A percentile compares a stretch with the other conserved stretches of the same genome.
Evolutionary conservation across 345 rosid species (phyloP).

Genomic region (Eutrema heterophyllum): DNA sequence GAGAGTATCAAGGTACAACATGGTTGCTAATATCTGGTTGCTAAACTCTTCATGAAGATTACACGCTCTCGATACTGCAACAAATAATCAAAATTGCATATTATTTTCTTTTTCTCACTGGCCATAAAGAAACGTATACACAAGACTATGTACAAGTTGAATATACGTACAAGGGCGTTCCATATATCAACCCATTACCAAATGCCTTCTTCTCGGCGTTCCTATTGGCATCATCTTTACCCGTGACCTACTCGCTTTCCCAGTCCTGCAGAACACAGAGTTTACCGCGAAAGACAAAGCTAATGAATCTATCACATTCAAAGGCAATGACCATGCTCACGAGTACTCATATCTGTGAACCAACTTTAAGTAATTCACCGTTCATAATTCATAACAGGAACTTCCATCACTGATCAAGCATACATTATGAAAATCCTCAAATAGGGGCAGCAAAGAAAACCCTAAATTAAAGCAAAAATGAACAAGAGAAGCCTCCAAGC

Average conservation of each 20-base stretch:
- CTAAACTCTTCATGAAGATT: constrained; percentile 80
- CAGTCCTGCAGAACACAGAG: constrained; percentile 32
- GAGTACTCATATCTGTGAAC: too few relatives aligned
- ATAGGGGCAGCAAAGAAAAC: background rate
- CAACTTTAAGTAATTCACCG: too few relatives aligned
- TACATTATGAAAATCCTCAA: background rate
- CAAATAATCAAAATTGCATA: background rate
- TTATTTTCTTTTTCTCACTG: constrained; percentile 3
- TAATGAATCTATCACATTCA: background rate
- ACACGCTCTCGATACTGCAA: constrained; percentile 89
- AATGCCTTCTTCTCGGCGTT: constrained; percentile 75
- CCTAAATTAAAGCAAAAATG: background rate
- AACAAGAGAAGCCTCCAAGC: constrained; percentile 4
- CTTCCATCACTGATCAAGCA: background rate
- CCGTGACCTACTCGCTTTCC: constrained; percentile 47
- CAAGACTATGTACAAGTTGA: too few relatives aligned
- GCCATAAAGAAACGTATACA: background rate
- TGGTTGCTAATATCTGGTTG: constrained; percentile 82
- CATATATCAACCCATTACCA: constrained; percentile 91
- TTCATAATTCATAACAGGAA: background rate
- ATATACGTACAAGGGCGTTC: constrained; percentile 78
- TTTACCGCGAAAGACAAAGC: background rate
- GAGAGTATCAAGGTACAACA: constrained; percentile 85
- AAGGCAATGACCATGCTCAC: background rate
- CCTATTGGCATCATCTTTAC: constrained; percentile 83